A percentile compares a stretch with the other conserved stretches of the same genome.
These are phyloP conservation scores for Curvularia eragrostidis DNA, from an alignment of 2,329 filamentous ascomycete genomes.

Conservation along the genomic window DNA sequence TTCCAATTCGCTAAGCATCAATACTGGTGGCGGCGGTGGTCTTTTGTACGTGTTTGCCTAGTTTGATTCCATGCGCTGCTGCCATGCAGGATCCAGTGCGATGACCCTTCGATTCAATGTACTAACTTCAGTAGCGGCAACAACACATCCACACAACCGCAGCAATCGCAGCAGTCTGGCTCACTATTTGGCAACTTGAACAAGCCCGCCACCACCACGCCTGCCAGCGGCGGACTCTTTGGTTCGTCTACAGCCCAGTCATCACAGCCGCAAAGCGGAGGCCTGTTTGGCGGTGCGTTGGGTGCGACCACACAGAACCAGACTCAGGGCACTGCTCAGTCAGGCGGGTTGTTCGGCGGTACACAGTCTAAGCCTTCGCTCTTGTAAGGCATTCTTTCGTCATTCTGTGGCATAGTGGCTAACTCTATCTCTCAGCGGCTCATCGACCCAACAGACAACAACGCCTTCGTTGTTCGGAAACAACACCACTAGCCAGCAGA, in stretches of 20 bases:
- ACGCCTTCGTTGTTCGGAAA: slow-evolving; percentile 43
- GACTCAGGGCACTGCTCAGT: slow-evolving; percentile 30
- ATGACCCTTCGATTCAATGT: background rate
- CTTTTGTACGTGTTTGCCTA: slow-evolving; percentile 53
- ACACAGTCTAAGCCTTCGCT: slow-evolving; percentile 45
- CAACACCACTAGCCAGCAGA: slow-evolving; percentile 35
- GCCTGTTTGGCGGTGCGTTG: slow-evolving; percentile 46
- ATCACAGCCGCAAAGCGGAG: slow-evolving; percentile 35
- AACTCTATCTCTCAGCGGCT: slow-evolving; percentile 43
- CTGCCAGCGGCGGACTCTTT: slow-evolving; percentile 44
- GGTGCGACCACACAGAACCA: slow-evolving; percentile 38
- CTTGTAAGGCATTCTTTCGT: slow-evolving; percentile 42
- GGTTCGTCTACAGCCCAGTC: slow-evolving; percentile 41
- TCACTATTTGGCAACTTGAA: slow-evolving; percentile 49
- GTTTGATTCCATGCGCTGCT: background rate
- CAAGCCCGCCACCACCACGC: slow-evolving; percentile 39
- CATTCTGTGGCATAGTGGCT: slow-evolving; percentile 29
- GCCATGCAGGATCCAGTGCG: background rate
- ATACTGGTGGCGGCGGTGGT: slow-evolving; percentile 57
- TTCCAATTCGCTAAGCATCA: slow-evolving; percentile 61
- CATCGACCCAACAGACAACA: slow-evolving; percentile 41
- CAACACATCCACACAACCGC: slow-evolving; percentile 41
- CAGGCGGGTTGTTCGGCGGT: slow-evolving; percentile 44
- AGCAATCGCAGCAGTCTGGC: slow-evolving; percentile 25
- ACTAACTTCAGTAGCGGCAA: slow-evolving; percentile 42